These are phyloP conservation scores for Neonectria hederae DNA, from an alignment of 2,329 filamentous ascomycete genomes.

Conservation along the genomic window DNA sequence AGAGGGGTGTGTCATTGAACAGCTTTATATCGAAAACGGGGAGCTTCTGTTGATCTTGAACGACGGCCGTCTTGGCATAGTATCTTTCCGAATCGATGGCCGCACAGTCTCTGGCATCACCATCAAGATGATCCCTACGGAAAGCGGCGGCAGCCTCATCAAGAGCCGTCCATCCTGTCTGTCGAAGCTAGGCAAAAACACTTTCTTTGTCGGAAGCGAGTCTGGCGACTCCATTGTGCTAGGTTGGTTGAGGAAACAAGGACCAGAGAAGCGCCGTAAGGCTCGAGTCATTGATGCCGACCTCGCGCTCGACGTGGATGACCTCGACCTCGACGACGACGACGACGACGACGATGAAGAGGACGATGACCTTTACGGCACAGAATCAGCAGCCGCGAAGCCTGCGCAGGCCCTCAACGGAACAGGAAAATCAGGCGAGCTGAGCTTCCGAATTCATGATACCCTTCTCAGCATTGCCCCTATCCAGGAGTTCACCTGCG, in stretches of 20 bases:
- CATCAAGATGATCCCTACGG: constrained; percentile 70
- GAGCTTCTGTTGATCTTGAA: constrained; percentile 86
- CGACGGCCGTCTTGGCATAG: constrained; percentile 76
- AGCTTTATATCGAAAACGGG: constrained; percentile 78
- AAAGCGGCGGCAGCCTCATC: constrained; percentile 71
- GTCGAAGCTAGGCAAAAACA: constrained; percentile 71
- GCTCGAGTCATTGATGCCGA: constrained; percentile 66
- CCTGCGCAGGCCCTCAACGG: constrained; percentile 52
- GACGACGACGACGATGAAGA: constrained; percentile 67
- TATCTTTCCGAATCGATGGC: constrained; percentile 89
- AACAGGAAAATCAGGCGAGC: constrained; percentile 65
- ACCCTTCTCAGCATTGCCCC: constrained; percentile 80
- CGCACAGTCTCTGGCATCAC: constrained; percentile 88
- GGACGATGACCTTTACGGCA: constrained; percentile 68
- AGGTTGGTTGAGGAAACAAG: constrained; percentile 77
- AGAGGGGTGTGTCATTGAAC: constrained; percentile 82
- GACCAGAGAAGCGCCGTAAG: constrained; percentile 71
- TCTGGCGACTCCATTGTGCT: constrained; percentile 82
- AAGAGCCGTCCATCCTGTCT: constrained; percentile 74
- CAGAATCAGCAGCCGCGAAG: constrained; percentile 71
- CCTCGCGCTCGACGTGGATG: constrained; percentile 60
- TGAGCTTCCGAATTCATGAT: constrained; percentile 82
- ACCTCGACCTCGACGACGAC: constrained; percentile 64
- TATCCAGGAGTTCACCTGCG: constrained; percentile 78
- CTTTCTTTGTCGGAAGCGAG: constrained; percentile 87